Evolutionary conservation across 345 rosid species (phyloP).

Genomic region (Erodium maritimum): DNA sequence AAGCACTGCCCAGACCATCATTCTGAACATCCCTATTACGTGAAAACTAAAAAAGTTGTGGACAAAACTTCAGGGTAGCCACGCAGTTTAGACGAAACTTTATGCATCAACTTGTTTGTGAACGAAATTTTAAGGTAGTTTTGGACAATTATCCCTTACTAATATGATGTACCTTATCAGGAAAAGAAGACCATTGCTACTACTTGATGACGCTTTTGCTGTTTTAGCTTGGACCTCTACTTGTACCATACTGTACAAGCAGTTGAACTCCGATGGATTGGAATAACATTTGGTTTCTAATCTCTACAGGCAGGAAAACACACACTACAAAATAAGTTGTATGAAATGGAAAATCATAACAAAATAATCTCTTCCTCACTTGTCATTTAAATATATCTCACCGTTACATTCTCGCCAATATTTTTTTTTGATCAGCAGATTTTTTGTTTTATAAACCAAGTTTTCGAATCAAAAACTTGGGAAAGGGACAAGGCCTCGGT

Average conservation of each 20-base stretch:
- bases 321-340: not conserved
- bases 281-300: constrained; percentile 60
- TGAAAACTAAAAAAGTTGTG: too few relatives aligned
- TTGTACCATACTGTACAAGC: constrained; percentile 54
- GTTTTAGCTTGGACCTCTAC: constrained; percentile 62
- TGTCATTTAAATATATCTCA: constrained; percentile 9
- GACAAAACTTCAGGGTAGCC: too few relatives aligned
- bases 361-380: not conserved
- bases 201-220: constrained; percentile 70
- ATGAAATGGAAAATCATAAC: not conserved
- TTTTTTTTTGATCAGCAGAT: too few relatives aligned
- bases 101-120: too few relatives aligned
- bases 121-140: too few relatives aligned
- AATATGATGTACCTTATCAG: constrained; percentile 49
- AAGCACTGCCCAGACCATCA: too few relatives aligned
- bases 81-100: too few relatives aligned
- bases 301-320: constrained; percentile 35
- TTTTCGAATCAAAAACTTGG: too few relatives aligned
- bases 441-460: too few relatives aligned
- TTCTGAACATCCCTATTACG: too few relatives aligned
- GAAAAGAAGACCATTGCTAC: constrained; percentile 93
- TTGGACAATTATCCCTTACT: too few relatives aligned
- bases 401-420: constrained; percentile 74
- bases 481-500: too few relatives aligned
- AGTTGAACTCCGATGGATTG: constrained; percentile 50